Percentiles rank a stretch among this genome's conserved stretches.
phyloP scores from a whole-genome alignment of 352 stramenopile genomes.

The Stramenopiles sp. region DNA sequence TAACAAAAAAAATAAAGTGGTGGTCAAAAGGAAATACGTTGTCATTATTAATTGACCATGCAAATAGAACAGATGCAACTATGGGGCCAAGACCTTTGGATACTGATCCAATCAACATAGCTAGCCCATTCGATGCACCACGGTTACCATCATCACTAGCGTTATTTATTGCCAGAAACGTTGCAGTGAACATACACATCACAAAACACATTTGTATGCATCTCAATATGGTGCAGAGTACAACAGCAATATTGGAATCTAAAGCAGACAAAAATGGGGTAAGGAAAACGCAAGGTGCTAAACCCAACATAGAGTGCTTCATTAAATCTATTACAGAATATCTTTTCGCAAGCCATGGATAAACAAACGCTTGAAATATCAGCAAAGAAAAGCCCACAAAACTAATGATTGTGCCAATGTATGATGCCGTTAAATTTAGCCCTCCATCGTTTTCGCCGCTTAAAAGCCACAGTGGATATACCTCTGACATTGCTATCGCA shows the following conservation, averaged over 20 bases:
- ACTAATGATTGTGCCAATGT: neutral
- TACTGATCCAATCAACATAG: neutral
- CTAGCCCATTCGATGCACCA: neutral
- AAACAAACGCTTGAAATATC: neutral
- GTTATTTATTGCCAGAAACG: neutral
- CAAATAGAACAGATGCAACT: neutral
- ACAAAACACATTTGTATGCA: neutral
- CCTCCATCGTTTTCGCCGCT: neutral
- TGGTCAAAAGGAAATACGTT: neutral
- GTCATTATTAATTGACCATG: neutral
- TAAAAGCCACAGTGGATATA: neutral
- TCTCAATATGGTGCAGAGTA: neutral
- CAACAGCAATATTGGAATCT: neutral
- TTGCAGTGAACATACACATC: neutral
- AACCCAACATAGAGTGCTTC: neutral
- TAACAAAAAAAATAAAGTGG: neutral
- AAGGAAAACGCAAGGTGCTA: neutral
- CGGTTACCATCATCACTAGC: neutral
- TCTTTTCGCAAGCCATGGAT: neutral
- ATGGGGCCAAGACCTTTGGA: neutral
- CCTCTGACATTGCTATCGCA: neutral
- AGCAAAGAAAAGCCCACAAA: neutral
- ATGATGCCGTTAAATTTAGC: neutral
- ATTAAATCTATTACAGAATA: neutral
- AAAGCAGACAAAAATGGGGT: neutral